These are phyloP conservation scores for Arthrobotrys iridis DNA, from an alignment of 2,329 filamentous ascomycete species.

Conservation along the genomic window DNA sequence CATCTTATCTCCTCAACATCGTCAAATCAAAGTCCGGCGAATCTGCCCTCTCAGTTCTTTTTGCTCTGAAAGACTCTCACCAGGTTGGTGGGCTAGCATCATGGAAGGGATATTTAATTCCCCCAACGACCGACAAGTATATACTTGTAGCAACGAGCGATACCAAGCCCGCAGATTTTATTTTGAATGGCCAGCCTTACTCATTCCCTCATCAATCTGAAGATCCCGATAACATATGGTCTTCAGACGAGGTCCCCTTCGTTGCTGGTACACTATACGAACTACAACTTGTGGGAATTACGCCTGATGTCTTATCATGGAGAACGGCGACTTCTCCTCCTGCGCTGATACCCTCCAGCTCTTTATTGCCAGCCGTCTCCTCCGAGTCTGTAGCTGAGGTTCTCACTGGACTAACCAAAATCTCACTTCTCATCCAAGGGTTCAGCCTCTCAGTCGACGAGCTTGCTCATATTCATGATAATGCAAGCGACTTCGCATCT, in stretches of 20 bases:
- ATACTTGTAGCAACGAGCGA: background rate
- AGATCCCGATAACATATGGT: constrained; percentile 8
- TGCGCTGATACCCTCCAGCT: background rate
- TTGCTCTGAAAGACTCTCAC: background rate
- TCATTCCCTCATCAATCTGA: background rate
- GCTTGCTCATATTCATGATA: background rate
- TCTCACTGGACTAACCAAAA: background rate
- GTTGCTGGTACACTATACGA: constrained; percentile 3
- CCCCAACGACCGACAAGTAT: background rate
- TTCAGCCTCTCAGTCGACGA: background rate
- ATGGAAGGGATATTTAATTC: constrained; percentile 1
- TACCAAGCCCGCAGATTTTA: background rate
- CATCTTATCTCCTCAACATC: background rate
- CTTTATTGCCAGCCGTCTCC: background rate
- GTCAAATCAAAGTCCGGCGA: background rate
- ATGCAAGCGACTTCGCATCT: background rate
- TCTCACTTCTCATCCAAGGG: constrained; percentile 1
- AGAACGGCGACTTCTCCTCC: constrained; percentile 4
- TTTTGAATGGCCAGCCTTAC: constrained; percentile 1
- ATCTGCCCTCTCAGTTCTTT: background rate
- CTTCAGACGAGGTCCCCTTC: background rate
- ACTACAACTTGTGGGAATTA: background rate
- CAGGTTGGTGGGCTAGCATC: background rate
- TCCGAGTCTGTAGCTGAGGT: background rate
- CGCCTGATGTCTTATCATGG: background rate